Evolutionary conservation across 352 stramenopile genomes (phyloP).

Genomic region (Phytopythium cucurbitacearum): DNA sequence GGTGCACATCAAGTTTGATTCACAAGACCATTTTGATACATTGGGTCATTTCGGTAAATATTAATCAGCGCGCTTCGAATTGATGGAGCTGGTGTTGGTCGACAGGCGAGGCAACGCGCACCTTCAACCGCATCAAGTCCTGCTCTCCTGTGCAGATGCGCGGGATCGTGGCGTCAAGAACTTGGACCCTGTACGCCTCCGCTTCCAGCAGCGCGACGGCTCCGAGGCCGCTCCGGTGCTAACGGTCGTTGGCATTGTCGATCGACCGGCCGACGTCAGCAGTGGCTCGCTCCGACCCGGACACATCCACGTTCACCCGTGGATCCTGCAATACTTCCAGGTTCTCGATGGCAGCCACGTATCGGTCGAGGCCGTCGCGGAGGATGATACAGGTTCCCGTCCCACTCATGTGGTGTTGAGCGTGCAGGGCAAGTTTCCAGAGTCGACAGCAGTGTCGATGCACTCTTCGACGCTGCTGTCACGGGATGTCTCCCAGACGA

Average conservation of each 20-base stretch:
- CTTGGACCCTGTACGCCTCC: slow-evolving; percentile 14
- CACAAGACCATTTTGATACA: too few relatives aligned
- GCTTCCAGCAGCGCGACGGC: neutral
- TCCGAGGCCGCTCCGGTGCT: slow-evolving; percentile 25
- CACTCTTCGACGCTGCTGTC: too few relatives aligned
- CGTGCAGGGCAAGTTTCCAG: slow-evolving; percentile 27
- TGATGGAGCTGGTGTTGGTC: too few relatives aligned
- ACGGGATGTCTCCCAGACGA: neutral
- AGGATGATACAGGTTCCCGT: neutral
- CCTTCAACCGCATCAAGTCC: slow-evolving; percentile 48
- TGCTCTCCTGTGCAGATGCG: slow-evolving; percentile 32
- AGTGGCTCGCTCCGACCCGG: slow-evolving; percentile 12
- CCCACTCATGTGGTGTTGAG: slow-evolving; percentile 21
- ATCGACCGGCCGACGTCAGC: slow-evolving; percentile 7
- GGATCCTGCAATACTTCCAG: slow-evolving; percentile 29
- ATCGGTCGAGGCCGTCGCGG: slow-evolving; percentile 15
- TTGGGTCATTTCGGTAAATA: too few relatives aligned
- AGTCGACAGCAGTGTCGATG: slow-evolving; percentile 4
- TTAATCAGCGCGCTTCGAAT: too few relatives aligned
- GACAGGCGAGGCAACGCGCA: neutral
- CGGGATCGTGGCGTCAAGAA: slow-evolving; percentile 10
- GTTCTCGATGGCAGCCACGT: slow-evolving; percentile 9
- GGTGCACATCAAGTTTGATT: too few relatives aligned
- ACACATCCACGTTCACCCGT: slow-evolving; percentile 43
- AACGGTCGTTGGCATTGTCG: slow-evolving; percentile 15